Base-by-base conservation (phyloP, 371 early-diverging fungal species). In the Lichtheimia ornata region DNA sequence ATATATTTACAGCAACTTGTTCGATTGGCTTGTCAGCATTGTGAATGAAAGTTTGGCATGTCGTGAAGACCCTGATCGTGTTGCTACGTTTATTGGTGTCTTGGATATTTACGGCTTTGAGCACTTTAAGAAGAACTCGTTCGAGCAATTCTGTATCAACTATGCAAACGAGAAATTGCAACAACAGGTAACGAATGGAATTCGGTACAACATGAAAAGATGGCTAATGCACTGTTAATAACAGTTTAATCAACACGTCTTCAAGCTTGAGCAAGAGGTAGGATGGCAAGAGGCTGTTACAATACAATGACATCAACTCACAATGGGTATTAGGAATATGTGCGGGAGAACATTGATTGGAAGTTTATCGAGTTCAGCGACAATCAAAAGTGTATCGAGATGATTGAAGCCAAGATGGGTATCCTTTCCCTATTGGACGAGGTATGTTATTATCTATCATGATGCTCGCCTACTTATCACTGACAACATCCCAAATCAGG, bases 121-220 rank as follows among this genome's bases (percentile, higher is more conserved):
- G 79, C 97, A 98, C 65, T 98, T 98, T 72, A 87, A 95, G 74
- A 91, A 89, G 76, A 99, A 99, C 77, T 95, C 96, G 3, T 99
- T 99, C 74, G 99, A 99, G 77, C 99, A 99, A 77, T 95, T 99
- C 73, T 98, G 99, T 82, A 98, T 99, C 77, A 99, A 96, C 86
- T 99, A 91, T 81, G 97, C 97, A 65, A 98, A 94, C 76, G 98
- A 94, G 74, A 97, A 96, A 76, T 79, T 98, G 59, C 98, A 99
- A 77, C 99, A 99, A 72, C 95, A 85, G 71, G 80, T 79, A 71
- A 42, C 7, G 1, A 28, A 4, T 28, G 28, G 28, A 28, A 28
- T 2, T 7, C 1, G 13, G 27, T 15, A 25, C 22, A 25, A 35
- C 11, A 9, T 9, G 2, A 35, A 35, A 5, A 35, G 1, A 35